Percentiles rank a stretch among this genome's conserved stretches.
Evolutionary conservation across 2,329 filamentous ascomycete species (phyloP).

Genomic region (Colletotrichum sp.): DNA sequence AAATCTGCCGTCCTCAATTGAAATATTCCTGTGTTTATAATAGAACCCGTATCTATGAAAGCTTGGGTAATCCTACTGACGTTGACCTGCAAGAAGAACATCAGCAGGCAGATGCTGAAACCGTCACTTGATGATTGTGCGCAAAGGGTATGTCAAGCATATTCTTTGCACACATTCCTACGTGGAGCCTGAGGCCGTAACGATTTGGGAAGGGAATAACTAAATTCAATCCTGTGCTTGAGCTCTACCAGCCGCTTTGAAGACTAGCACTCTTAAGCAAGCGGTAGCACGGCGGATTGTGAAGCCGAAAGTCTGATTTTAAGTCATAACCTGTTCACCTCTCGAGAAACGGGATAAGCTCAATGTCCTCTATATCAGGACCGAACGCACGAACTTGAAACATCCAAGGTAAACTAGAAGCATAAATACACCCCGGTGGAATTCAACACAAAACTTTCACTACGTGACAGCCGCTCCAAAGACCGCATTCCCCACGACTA

Average conservation of each 20-base stretch:
- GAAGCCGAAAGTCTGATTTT: background rate
- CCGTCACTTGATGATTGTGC: no score
- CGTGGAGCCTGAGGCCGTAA: rapidly evolving
- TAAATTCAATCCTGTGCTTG: rapidly evolving
- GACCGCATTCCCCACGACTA: rapidly evolving
- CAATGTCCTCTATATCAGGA: rapidly evolving
- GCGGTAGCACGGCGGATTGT: rapidly evolving
- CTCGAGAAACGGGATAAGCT: rapidly evolving
- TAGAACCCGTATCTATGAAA: no score
- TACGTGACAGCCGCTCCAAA: rapidly evolving
- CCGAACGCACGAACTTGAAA: rapidly evolving
- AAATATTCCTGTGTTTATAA: no score
- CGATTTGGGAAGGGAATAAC: rapidly evolving
- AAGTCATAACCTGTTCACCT: background rate
- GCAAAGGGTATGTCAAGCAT: background rate
- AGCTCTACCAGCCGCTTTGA: rapidly evolving
- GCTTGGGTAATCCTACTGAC: no score
- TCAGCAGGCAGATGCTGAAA: no score
- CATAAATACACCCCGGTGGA: rapidly evolving
- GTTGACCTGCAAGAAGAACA: rapidly evolving
- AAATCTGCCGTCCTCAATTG: no score
- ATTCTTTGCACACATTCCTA: rapidly evolving
- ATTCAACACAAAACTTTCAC: background rate
- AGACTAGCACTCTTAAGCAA: background rate
- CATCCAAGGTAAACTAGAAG: rapidly evolving